Conservation (phyloP, 2,329 filamentous ascomycete genomes). For the Phyllosticta citriasiana region DNA sequence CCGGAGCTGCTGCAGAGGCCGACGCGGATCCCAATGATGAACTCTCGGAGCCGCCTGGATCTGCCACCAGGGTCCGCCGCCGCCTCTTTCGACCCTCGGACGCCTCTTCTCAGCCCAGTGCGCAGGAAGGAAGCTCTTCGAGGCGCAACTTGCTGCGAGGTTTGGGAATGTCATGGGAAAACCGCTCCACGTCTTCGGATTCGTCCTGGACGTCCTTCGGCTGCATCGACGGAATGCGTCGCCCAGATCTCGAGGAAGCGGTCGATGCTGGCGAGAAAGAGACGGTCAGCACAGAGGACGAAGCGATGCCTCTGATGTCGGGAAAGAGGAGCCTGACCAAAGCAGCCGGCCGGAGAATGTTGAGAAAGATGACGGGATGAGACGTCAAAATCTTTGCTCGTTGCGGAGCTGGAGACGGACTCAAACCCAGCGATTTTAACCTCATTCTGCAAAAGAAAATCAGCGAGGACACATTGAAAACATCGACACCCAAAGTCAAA, state of each 20-base stretch:
- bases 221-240: conserved; percentile 8
- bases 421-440: no score
- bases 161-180: background rate
- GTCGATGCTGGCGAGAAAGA: background rate
- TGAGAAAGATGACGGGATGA: background rate
- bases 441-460: no score
- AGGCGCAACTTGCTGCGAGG: background rate
- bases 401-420: no score
- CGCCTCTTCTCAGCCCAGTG: background rate
- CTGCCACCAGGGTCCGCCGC: background rate
- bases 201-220: conserved; percentile 6
- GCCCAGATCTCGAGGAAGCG: background rate
- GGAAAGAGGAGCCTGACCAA: background rate
- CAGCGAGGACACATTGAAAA: no score
- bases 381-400: no score
- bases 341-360: background rate
- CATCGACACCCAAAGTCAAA: no score
- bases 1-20: background rate
- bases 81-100: conserved; percentile 1
- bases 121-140: background rate
- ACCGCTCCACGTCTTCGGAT: background rate
- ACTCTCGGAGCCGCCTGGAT: background rate
- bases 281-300: background rate
- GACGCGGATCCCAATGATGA: conserved; percentile 1
- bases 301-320: background rate